Conservation (phyloP, 106 monocot genomes). For the Dioscorea zingiberensis region DNA sequence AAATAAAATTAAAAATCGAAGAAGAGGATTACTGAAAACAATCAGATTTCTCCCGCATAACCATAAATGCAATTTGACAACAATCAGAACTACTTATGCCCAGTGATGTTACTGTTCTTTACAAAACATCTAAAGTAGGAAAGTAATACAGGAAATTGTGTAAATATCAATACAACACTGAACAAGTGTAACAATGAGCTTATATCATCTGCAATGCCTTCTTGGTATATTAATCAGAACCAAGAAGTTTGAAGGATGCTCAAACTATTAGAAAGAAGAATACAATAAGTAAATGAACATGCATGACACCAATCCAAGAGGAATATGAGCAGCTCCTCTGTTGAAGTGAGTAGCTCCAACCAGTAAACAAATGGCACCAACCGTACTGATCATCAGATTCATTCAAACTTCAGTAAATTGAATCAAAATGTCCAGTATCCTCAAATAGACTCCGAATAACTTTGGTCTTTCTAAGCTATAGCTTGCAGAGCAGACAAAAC, state of each 20-base stretch:
- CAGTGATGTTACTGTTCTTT: no score
- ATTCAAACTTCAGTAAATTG: not conserved
- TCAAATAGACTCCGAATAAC: not conserved
- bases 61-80: no score
- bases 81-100: no score
- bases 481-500: not conserved
- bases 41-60: no score
- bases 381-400: not conserved
- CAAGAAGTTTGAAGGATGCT: not conserved
- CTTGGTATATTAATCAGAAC: not conserved
- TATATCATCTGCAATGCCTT: not conserved
- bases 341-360: not conserved
- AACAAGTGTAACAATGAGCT: not conserved
- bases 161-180: not conserved
- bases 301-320: not conserved
- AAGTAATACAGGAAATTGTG: not conserved
- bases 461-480: not conserved
- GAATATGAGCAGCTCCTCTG: not conserved
- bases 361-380: not conserved
- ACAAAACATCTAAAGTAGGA: no score
- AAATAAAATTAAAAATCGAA: no score
- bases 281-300: not conserved
- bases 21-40: no score
- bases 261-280: not conserved
- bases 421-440: constrained; percentile 3